Percentiles rank a stretch among this genome's conserved stretches.
Conservation (phyloP, 371 early-diverging fungal genomes). For the Syncephalastrum monosporum region DNA sequence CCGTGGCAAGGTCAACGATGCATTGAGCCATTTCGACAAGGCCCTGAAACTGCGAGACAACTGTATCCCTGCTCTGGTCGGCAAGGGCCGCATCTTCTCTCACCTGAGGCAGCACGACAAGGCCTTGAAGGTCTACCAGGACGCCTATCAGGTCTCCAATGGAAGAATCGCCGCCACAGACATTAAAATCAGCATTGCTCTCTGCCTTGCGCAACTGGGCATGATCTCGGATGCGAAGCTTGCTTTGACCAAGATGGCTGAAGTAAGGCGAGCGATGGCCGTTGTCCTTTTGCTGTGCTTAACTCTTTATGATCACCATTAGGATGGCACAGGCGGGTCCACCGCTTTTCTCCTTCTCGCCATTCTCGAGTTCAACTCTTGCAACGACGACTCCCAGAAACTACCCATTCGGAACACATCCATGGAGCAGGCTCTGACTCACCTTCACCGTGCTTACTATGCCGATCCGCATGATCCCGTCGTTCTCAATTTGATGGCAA, state of each 20-base stretch:
- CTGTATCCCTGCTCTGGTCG: constrained; percentile 79
- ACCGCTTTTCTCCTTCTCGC: constrained; percentile 72
- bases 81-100: constrained; percentile 67
- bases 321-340: constrained; percentile 42
- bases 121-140: constrained; percentile 75
- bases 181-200: constrained; percentile 84
- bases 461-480: constrained; percentile 51
- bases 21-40: constrained; percentile 64
- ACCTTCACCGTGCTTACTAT: constrained; percentile 52
- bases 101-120: constrained; percentile 53
- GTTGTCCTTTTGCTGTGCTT: not conserved
- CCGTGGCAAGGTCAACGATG: constrained; percentile 62
- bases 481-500: constrained; percentile 55
- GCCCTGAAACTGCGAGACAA: constrained; percentile 61
- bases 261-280: no score
- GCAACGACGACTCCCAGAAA: constrained; percentile 42
- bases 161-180: constrained; percentile 54
- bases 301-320: not conserved
- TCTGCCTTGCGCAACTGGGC: constrained; percentile 79
- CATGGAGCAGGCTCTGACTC: constrained; percentile 38
- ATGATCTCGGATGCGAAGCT: constrained; percentile 65
- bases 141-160: constrained; percentile 57
- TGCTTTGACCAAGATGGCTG: constrained; percentile 52
- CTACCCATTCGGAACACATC: constrained; percentile 35
- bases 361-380: constrained; percentile 76